Conservation (phyloP, 2,329 filamentous ascomycete species). For the Elsinoe australis region DNA sequence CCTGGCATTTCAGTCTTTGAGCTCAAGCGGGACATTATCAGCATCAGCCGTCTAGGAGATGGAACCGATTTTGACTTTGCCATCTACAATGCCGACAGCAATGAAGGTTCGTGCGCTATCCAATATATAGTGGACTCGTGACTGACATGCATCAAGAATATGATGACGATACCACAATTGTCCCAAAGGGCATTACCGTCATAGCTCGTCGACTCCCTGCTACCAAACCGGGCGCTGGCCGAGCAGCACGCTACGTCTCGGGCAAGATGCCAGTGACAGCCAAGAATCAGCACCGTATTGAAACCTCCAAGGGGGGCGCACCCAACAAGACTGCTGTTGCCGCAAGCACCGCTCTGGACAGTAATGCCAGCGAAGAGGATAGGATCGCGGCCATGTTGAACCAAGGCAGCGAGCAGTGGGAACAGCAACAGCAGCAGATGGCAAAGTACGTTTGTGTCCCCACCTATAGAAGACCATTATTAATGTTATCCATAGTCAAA, state of each 20-base stretch:
- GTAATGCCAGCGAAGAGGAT: slow-evolving; percentile 84
- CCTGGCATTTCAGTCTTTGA: slow-evolving; percentile 98
- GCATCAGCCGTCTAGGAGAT: slow-evolving; percentile 84
- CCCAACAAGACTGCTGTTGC: slow-evolving; percentile 38
- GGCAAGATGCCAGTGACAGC: slow-evolving; percentile 90
- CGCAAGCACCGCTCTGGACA: slow-evolving; percentile 60
- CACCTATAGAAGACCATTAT: slow-evolving; percentile 17
- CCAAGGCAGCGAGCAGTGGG: slow-evolving; percentile 84
- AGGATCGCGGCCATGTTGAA: slow-evolving; percentile 88
- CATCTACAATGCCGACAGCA: slow-evolving; percentile 86
- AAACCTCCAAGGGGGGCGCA: slow-evolving; percentile 48
- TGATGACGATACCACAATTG: slow-evolving; percentile 95
- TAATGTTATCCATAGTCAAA: slow-evolving; percentile 31
- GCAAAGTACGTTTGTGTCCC: slow-evolving; percentile 60
- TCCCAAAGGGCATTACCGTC: slow-evolving; percentile 88
- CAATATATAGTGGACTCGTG: slow-evolving; percentile 9
- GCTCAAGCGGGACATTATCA: slow-evolving; percentile 96
- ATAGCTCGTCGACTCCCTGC: slow-evolving; percentile 82
- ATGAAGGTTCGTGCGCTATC: slow-evolving; percentile 59
- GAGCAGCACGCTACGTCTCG: slow-evolving; percentile 89
- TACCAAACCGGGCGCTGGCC: slow-evolving; percentile 73
- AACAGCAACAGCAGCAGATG: slow-evolving; percentile 86
- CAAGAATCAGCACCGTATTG: slow-evolving; percentile 66
- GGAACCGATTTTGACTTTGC: slow-evolving; percentile 93
- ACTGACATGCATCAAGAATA: slow-evolving; percentile 57